Base-by-base conservation (phyloP, 1,139 yeast genomes). In the Zhuliangozyma blackwelliae region DNA sequence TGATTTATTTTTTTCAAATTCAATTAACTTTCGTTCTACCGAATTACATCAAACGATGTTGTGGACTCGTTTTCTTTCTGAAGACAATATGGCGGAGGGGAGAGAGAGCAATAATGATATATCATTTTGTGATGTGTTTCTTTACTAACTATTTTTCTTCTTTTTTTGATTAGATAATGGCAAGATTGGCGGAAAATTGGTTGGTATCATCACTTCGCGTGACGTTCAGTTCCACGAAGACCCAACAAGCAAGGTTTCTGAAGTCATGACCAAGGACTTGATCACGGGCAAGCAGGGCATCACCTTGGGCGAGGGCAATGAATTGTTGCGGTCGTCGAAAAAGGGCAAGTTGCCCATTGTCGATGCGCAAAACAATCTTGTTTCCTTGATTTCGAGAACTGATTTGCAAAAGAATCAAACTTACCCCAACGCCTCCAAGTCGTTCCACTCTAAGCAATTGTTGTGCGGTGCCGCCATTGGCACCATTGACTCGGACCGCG, bases 1-100 rank as follows among this genome's bases (percentile, higher is more conserved):
- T 85, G 95, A 79, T 72, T 65, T 63, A 61, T 53, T 51, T 55
- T 53, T 52, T 5, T 22, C 2, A 57, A 52, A 47, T 50, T 60
- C 62, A 62, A 72, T 87, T 16, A 89, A 92, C 97, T 92, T 92
- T 92, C 98, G 97, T 92, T 92, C 98, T 92, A 84, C 98, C 96
- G 97, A 83, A 57, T 40, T 62, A 63, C 95, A 85, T 87, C 94
- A 82, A 82, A 84, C 95, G 95, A 90, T 86, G 96, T 77, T 88
- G 97, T 68, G 95, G 97, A 89, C 49, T 52, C 16, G 51, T 61
- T 55, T 38, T 28, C 16, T 16, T 20, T 27, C 35, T 34, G 37
- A 36, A 22, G 10, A 21, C 22, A 7, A 21, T 7, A 21, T 21
- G 22, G 22, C 7, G 7, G 22, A 7, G 22, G 22, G 22, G 7